These are phyloP conservation scores for Mucor irregularis DNA, from an alignment of 371 early-diverging fungal species.

Conservation along the genomic window DNA sequence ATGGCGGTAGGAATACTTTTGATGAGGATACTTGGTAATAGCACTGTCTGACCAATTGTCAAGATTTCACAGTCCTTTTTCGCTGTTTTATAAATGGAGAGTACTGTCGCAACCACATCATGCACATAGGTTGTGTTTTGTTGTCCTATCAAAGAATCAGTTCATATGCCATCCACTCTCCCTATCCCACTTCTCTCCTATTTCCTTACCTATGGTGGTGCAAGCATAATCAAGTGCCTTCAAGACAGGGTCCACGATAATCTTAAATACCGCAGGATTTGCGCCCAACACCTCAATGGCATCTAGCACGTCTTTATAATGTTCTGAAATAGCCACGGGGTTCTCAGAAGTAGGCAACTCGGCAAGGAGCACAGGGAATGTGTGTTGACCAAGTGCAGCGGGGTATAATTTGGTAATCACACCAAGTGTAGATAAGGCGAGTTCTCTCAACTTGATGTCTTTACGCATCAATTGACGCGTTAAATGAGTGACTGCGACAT, in stretches of 20 bases:
- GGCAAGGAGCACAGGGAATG: conserved; percentile 18
- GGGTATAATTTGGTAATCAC: conserved; percentile 22
- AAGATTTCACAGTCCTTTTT: conserved; percentile 15
- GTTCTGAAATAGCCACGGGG: neutral
- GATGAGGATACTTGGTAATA: conserved; percentile 21
- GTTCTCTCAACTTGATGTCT: conserved; percentile 4
- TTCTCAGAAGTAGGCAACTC: neutral
- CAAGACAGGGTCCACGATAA: conserved; percentile 10
- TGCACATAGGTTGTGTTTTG: conserved; percentile 14
- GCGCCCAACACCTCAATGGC: conserved; percentile 8
- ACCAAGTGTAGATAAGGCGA: conserved; percentile 15
- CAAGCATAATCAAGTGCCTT: conserved; percentile 20
- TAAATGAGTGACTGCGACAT: conserved; percentile 23
- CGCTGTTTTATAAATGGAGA: conserved; percentile 9
- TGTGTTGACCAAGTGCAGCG: conserved; percentile 8
- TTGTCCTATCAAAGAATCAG: neutral
- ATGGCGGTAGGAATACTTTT: conserved; percentile 1
- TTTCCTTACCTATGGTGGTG: conserved; percentile 3
- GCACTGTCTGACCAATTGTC: conserved; percentile 7
- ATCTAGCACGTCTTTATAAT: conserved; percentile 9
- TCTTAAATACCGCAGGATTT: conserved; percentile 18
- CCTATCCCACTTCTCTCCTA: neutral
- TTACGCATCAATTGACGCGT: conserved; percentile 17
- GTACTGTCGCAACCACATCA: conserved; percentile 17
- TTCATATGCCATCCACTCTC: neutral